These are phyloP conservation scores for Coemansia sp. DNA, from an alignment of 192 early-diverging fungal genomes.

Conservation along the genomic window DNA sequence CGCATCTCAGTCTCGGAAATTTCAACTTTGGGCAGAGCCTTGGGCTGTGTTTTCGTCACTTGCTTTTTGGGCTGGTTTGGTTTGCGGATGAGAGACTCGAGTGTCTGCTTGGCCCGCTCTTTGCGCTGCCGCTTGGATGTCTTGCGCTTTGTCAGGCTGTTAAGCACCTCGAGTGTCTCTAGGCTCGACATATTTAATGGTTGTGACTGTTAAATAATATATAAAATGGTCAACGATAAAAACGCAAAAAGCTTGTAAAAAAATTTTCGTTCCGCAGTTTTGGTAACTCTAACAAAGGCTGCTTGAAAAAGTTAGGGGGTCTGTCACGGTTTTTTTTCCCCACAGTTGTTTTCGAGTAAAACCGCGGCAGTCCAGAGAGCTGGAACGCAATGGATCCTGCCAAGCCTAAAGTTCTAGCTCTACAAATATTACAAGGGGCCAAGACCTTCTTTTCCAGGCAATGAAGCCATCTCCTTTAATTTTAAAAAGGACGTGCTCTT, in stretches of 20 bases:
- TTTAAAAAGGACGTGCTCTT: neutral
- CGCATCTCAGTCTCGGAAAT: neutral
- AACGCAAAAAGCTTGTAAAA: too few relatives aligned
- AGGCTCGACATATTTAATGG: slow-evolving; percentile 18
- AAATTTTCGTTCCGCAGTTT: neutral
- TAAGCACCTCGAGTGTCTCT: slow-evolving; percentile 26
- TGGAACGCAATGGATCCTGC: neutral
- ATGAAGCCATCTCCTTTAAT: neutral
- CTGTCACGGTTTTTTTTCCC: neutral
- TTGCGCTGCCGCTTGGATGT: slow-evolving; percentile 32
- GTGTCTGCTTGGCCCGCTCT: slow-evolving; percentile 3
- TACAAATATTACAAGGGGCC: neutral
- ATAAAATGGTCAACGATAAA: too few relatives aligned
- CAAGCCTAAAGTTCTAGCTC: neutral
- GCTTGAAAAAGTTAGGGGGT: neutral
- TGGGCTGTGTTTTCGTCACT: neutral
- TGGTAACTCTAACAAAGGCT: neutral
- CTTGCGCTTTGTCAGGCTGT: slow-evolving; percentile 23
- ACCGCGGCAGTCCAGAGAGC: neutral
- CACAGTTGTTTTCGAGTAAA: neutral
- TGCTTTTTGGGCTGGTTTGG: neutral
- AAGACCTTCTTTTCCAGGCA: neutral
- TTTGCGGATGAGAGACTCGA: neutral
- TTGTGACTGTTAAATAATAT: too few relatives aligned
- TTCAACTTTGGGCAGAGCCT: slow-evolving; percentile 1